Conservation (phyloP, 2,329 filamentous ascomycete genomes). For the Arthrobotrys megalospora region DNA sequence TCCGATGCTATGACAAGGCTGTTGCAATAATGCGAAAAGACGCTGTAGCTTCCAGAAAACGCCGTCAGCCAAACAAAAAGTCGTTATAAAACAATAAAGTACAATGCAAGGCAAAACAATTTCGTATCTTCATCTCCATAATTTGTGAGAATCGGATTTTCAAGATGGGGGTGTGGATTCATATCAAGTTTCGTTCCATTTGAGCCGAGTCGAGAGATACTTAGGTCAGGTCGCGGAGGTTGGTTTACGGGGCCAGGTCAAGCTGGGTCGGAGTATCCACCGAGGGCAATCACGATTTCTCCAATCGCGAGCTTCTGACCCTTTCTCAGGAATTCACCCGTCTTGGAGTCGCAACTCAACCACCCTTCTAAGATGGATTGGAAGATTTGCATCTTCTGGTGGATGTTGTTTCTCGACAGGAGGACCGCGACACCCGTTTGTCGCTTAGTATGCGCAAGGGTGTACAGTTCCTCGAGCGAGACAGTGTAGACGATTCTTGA, state of each 20-base stretch:
- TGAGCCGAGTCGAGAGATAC: not conserved
- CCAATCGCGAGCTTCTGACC: conserved; percentile 56
- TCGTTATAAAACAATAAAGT: conserved; percentile 13
- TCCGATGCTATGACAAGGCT: conserved; percentile 43
- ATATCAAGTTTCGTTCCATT: conserved; percentile 17
- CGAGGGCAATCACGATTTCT: conserved; percentile 58
- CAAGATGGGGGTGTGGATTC: conserved; percentile 4
- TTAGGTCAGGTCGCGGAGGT: too few relatives aligned
- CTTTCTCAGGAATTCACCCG: conserved; percentile 62
- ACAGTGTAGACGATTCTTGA: conserved; percentile 79
- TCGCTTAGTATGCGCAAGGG: conserved; percentile 76
- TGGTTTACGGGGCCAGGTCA: not conserved
- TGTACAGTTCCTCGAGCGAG: conserved; percentile 79
- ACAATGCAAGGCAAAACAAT: conserved; percentile 11
- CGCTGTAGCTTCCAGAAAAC: conserved; percentile 21
- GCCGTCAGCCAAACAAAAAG: conserved; percentile 7
- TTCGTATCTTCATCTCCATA: conserved; percentile 59
- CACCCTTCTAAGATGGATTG: conserved; percentile 63
- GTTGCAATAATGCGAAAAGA: conserved; percentile 20
- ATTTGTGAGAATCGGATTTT: conserved; percentile 57
- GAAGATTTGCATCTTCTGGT: conserved; percentile 63
- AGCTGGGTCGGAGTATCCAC: conserved; percentile 47
- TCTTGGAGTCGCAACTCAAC: conserved; percentile 63
- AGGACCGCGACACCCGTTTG: conserved; percentile 70
- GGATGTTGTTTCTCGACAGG: conserved; percentile 63